These are phyloP conservation scores for Aspergillus calidoustus DNA, from an alignment of 2,329 filamentous ascomycete genomes.

Conservation along the genomic window DNA sequence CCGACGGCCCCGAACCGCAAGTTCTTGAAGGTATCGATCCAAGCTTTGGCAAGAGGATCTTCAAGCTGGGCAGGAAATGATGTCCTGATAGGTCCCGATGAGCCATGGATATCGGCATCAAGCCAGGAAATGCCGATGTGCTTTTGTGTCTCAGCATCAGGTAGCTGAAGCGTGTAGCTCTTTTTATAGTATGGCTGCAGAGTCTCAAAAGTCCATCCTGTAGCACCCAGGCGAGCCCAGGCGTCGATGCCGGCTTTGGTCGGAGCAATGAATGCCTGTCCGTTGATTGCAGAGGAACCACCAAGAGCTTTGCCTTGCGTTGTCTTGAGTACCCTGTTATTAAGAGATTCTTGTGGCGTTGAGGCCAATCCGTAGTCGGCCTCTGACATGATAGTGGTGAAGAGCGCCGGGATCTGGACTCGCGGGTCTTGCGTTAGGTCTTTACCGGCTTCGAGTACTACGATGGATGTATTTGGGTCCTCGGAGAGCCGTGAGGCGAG, in stretches of 20 bases:
- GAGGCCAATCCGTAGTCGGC: slow-evolving; percentile 61
- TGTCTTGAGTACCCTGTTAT: slow-evolving; percentile 50
- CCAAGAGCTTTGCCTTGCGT: slow-evolving; percentile 63
- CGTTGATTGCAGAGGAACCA: slow-evolving; percentile 63
- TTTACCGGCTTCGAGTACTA: slow-evolving; percentile 42
- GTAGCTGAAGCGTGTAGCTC: background rate
- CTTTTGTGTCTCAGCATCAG: background rate
- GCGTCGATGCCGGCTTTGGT: background rate
- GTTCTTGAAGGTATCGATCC: slow-evolving; percentile 21
- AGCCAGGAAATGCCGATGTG: background rate
- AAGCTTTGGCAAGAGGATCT: slow-evolving; percentile 20
- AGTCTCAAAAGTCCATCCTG: background rate
- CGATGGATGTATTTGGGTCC: slow-evolving; percentile 48
- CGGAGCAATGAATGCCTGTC: slow-evolving; percentile 31
- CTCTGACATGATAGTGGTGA: slow-evolving; percentile 61
- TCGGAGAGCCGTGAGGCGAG: slow-evolving; percentile 60
- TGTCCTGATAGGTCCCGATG: slow-evolving; percentile 21
- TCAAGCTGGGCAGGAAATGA: slow-evolving; percentile 15
- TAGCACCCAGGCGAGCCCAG: background rate
- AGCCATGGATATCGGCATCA: background rate
- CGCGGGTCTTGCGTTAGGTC: slow-evolving; percentile 53
- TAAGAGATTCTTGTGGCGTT: slow-evolving; percentile 63
- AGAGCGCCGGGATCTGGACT: slow-evolving; percentile 40
- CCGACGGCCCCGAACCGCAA: slow-evolving; percentile 14
- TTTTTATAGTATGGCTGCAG: background rate